Conservation (phyloP, 306 rosid genomes). For the Malus fusca region DNA sequence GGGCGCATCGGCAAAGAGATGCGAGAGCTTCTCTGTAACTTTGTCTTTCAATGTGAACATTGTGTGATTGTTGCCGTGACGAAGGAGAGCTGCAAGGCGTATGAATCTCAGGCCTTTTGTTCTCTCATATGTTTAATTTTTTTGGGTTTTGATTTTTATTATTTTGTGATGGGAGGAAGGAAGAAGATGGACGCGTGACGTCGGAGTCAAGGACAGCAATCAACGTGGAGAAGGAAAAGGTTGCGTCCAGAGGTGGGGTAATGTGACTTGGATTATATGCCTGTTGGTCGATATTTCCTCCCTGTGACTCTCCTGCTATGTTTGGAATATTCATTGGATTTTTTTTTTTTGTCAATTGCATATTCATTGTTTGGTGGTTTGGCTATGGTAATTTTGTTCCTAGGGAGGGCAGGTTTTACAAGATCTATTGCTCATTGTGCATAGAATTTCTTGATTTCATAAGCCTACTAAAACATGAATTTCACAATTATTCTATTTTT, state of each 20-base stretch:
- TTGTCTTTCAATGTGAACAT: slow-evolving; percentile 68
- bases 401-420: too few relatives aligned
- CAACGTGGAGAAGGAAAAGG: slow-evolving; percentile 11
- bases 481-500: too few relatives aligned
- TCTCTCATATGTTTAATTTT: background rate
- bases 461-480: too few relatives aligned
- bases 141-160: background rate
- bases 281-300: too few relatives aligned
- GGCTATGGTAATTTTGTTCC: too few relatives aligned
- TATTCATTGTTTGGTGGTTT: too few relatives aligned
- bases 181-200: slow-evolving; percentile 1
- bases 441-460: too few relatives aligned
- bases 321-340: background rate
- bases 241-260: background rate
- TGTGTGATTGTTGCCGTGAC: background rate
- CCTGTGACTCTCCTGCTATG: background rate
- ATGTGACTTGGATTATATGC: background rate
- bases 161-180: background rate
- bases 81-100: background rate
- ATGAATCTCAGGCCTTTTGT: background rate
- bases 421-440: too few relatives aligned
- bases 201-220: slow-evolving; percentile 24
- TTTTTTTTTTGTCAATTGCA: too few relatives aligned
- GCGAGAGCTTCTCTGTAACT: slow-evolving; percentile 50
- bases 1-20: slow-evolving; percentile 52